Conservation (phyloP, 345 rosid genomes). For the Triadica sebifera region DNA sequence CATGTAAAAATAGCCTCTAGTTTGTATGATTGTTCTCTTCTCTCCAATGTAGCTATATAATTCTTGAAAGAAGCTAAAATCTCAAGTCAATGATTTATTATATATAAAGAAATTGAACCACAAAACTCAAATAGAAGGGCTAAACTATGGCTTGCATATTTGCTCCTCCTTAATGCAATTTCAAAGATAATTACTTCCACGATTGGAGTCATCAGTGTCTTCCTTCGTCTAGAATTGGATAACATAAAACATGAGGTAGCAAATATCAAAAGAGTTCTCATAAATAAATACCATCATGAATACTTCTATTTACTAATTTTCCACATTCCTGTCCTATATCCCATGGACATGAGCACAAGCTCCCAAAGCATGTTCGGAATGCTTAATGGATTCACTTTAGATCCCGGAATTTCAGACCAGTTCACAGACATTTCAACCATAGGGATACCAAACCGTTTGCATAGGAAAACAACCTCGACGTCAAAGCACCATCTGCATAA, state of each 20-base stretch:
- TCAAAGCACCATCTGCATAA: slow-evolving; percentile 95
- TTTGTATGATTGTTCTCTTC: not conserved
- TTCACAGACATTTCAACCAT: slow-evolving; percentile 82
- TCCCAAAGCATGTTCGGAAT: slow-evolving; percentile 98
- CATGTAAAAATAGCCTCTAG: not conserved
- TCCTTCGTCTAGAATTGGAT: slow-evolving; percentile 8
- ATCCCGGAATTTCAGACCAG: slow-evolving; percentile 99
- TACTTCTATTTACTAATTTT: slow-evolving; percentile 35
- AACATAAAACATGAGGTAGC: not conserved
- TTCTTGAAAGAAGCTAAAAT: not conserved
- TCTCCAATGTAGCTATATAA: not conserved
- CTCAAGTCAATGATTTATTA: not conserved
- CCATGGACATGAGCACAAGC: slow-evolving; percentile 83
- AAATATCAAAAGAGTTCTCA: not conserved
- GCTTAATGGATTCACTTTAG: slow-evolving; percentile 85
- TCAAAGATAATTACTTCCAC: not conserved
- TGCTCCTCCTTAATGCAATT: not conserved
- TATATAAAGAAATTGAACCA: not conserved
- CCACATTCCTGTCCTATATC: slow-evolving; percentile 87
- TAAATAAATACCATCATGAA: not conserved
- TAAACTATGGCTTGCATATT: not conserved
- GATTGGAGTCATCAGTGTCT: slow-evolving; percentile 6
- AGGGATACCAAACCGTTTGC: slow-evolving; percentile 77
- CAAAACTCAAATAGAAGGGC: not conserved
- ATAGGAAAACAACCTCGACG: slow-evolving; percentile 82